Conservation (phyloP, 495 filamentous ascomycete genomes). For the Neurospora sp. region DNA sequence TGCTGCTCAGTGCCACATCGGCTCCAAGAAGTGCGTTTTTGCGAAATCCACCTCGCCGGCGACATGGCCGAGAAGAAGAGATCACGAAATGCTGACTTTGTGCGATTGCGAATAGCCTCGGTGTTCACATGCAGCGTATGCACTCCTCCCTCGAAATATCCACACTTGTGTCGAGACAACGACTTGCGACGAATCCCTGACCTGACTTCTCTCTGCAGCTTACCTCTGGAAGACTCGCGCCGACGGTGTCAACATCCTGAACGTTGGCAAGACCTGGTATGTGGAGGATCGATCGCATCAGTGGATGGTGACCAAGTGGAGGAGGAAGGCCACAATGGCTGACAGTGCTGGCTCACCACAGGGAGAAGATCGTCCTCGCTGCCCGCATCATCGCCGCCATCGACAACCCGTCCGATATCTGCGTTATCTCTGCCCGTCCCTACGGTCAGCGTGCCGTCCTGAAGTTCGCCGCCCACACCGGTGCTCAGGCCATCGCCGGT, state of each 20-base stretch:
- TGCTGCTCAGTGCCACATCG: slow-evolving; percentile 90
- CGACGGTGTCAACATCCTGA: slow-evolving; percentile 95
- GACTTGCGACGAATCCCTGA: background rate
- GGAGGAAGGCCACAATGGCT: background rate
- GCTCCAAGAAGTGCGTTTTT: slow-evolving; percentile 69
- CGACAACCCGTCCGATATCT: slow-evolving; percentile 98
- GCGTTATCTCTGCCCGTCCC: slow-evolving; percentile 97
- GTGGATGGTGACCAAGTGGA: background rate
- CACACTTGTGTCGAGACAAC: background rate
- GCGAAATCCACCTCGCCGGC: background rate
- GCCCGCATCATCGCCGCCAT: slow-evolving; percentile 97
- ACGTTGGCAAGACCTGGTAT: slow-evolving; percentile 99
- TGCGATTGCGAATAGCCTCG: slow-evolving; percentile 38
- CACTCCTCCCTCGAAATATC: slow-evolving; percentile 1
- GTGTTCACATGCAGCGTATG: slow-evolving; percentile 87
- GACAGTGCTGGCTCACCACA: slow-evolving; percentile 24
- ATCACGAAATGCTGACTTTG: slow-evolving; percentile 9
- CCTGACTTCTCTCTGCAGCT: slow-evolving; percentile 27
- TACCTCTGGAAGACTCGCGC: slow-evolving; percentile 99
- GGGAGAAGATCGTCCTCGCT: slow-evolving; percentile 98
- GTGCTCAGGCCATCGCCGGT: slow-evolving; percentile 94
- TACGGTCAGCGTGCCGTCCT: slow-evolving; percentile 98
- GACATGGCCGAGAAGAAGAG: background rate
- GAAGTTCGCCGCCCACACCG: slow-evolving; percentile 97
- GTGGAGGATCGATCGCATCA: slow-evolving; percentile 17